These are phyloP conservation scores for Trametes hirsuta DNA, from an alignment of 1,284 basidiomycete genomes.

Conservation along the genomic window DNA sequence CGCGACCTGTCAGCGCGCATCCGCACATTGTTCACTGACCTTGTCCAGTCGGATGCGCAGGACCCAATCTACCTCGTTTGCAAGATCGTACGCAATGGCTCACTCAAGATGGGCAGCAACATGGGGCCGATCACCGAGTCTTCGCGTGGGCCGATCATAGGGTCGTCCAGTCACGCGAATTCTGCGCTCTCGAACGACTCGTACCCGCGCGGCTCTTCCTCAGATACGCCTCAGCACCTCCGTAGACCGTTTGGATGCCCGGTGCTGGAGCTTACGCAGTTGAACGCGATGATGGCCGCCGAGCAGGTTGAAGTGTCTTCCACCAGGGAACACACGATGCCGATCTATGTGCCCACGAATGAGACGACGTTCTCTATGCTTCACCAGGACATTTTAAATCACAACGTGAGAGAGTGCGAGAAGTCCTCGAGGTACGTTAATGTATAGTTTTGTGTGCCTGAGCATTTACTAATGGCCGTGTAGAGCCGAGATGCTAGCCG, in stretches of 20 bases:
- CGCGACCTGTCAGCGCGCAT: conserved; percentile 72
- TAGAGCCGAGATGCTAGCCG: conserved; percentile 84
- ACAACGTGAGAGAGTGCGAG: conserved; percentile 80
- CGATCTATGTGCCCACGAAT: conserved; percentile 84
- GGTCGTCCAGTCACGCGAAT: conserved; percentile 11
- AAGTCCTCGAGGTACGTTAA: conserved; percentile 74
- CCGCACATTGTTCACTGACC: conserved; percentile 88
- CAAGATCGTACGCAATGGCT: conserved; percentile 87
- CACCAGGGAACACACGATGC: conserved; percentile 82
- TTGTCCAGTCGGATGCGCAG: conserved; percentile 84
- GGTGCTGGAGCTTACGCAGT: conserved; percentile 82
- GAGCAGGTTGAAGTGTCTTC: conserved; percentile 65
- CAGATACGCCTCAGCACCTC: conserved; percentile 48
- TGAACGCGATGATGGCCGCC: conserved; percentile 66
- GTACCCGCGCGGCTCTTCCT: conserved; percentile 20
- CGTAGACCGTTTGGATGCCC: conserved; percentile 95
- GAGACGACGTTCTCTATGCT: conserved; percentile 91
- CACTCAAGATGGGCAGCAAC: conserved; percentile 73
- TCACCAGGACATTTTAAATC: conserved; percentile 92
- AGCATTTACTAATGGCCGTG: conserved; percentile 4
- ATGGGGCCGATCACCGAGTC: conserved; percentile 50
- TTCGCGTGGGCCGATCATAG: conserved; percentile 56
- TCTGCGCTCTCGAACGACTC: conserved; percentile 15
- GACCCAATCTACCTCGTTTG: conserved; percentile 89
- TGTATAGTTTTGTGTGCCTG: neutral